phyloP scores from a whole-genome alignment of 2,329 filamentous ascomycete genomes.

The Blastomyces percursus region DNA sequence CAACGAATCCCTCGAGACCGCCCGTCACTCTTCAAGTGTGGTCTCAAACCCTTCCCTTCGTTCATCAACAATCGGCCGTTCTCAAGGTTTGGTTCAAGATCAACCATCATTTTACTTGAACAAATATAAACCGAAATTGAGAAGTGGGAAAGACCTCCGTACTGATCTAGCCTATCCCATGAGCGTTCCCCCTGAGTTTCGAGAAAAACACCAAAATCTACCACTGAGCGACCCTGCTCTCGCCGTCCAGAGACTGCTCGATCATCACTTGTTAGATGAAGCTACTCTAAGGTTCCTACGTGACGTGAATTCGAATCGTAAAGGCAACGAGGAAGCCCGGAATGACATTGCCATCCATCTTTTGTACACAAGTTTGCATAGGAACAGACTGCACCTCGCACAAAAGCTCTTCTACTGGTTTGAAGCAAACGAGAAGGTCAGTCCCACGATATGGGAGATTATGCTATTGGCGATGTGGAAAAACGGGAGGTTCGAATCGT shows the following conservation, averaged over 20 bases:
- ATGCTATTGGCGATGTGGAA: conserved; percentile 28
- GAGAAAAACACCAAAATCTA: conserved; percentile 1
- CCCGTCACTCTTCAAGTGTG: background rate
- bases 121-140: background rate
- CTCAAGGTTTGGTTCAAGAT: background rate
- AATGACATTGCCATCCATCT: conserved; percentile 19
- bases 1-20: background rate
- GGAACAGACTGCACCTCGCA: conserved; percentile 31
- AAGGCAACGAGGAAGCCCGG: background rate
- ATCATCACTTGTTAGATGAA: background rate
- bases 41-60: background rate
- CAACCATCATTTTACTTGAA: background rate
- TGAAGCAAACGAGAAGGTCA: conserved; percentile 23
- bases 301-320: background rate
- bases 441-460: conserved; percentile 27
- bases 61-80: too few species aligned
- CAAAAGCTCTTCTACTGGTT: conserved; percentile 27
- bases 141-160: background rate
- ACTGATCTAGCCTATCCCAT: background rate
- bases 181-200: background rate
- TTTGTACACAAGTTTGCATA: conserved; percentile 28
- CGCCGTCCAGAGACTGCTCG: conserved; percentile 1
- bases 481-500: conserved; percentile 28
- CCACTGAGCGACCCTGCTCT: background rate
- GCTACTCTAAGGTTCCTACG: background rate